phyloP scores from a whole-genome alignment of 768 basidiomycete species.

The Coprinopsis cinerea region DNA sequence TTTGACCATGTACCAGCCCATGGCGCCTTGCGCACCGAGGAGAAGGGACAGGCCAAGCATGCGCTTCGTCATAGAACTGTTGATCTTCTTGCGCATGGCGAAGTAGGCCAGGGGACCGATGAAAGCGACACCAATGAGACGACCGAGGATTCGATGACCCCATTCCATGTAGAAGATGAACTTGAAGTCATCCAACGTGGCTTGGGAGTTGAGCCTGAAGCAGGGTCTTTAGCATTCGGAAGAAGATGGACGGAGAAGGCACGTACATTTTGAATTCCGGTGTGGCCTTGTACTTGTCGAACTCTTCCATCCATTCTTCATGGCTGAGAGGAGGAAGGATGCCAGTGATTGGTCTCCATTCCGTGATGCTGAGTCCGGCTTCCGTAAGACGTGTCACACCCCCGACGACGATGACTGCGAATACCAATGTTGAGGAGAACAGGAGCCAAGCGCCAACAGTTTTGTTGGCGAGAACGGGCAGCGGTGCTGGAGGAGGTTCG shows the following conservation, averaged over 20 bases:
- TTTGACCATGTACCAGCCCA: slow-evolving; percentile 99
- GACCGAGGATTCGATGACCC: slow-evolving; percentile 90
- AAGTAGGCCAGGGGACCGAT: slow-evolving; percentile 84
- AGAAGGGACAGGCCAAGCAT: slow-evolving; percentile 70
- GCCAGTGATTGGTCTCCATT: slow-evolving; percentile 94
- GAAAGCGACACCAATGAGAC: slow-evolving; percentile 78
- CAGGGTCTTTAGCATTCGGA: background rate
- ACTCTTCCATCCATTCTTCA: slow-evolving; percentile 81
- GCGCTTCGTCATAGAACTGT: slow-evolving; percentile 52
- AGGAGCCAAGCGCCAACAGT: slow-evolving; percentile 83
- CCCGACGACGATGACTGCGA: slow-evolving; percentile 91
- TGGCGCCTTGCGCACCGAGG: slow-evolving; percentile 84
- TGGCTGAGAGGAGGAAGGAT: slow-evolving; percentile 74
- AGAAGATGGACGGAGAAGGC: background rate
- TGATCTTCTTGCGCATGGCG: slow-evolving; percentile 60
- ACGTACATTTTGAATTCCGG: slow-evolving; percentile 95
- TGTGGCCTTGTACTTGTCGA: slow-evolving; percentile 88
- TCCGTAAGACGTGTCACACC: slow-evolving; percentile 96
- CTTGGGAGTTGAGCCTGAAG: slow-evolving; percentile 79
- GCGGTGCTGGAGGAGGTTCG: background rate
- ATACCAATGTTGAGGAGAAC: slow-evolving; percentile 76
- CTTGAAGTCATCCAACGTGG: slow-evolving; percentile 88
- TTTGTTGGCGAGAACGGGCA: slow-evolving; percentile 57
- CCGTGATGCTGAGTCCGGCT: slow-evolving; percentile 95
- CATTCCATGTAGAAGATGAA: slow-evolving; percentile 98